Evolutionary conservation across 331 rosid species (phyloP).

Genomic region (Telfairia occidentalis): DNA sequence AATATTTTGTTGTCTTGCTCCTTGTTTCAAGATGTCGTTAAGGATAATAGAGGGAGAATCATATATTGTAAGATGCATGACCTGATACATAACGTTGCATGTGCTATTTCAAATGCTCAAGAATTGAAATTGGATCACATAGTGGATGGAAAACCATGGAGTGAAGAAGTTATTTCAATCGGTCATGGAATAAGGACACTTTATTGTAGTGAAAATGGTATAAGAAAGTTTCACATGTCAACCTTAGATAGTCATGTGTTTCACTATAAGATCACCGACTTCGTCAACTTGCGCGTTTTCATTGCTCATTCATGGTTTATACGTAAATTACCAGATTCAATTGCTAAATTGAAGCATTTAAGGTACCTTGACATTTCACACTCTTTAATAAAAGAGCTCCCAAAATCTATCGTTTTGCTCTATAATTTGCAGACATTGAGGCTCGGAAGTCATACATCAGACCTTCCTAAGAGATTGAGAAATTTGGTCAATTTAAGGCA

Average conservation of each 20-base stretch:
- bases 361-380: slow-evolving; percentile 4
- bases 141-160: neutral
- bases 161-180: neutral
- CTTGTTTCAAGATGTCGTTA: slow-evolving; percentile 4
- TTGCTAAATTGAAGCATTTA: neutral
- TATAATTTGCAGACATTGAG: neutral
- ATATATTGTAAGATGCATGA: neutral
- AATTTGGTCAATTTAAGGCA: neutral
- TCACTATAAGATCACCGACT: neutral
- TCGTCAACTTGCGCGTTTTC: neutral
- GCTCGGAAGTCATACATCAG: neutral
- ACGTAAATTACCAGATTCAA: neutral
- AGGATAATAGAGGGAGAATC: neutral
- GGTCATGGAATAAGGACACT: neutral
- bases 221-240: neutral
- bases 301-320: neutral
- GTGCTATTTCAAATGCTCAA: neutral
- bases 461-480: neutral
- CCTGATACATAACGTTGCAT: neutral
- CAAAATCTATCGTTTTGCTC: neutral
- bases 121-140: neutral
- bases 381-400: neutral
- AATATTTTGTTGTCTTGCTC: slow-evolving; percentile 1
- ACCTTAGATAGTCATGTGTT: neutral
- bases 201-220: neutral